phyloP scores from a whole-genome alignment of 805 yeast genomes.

The Candida koratica region DNA sequence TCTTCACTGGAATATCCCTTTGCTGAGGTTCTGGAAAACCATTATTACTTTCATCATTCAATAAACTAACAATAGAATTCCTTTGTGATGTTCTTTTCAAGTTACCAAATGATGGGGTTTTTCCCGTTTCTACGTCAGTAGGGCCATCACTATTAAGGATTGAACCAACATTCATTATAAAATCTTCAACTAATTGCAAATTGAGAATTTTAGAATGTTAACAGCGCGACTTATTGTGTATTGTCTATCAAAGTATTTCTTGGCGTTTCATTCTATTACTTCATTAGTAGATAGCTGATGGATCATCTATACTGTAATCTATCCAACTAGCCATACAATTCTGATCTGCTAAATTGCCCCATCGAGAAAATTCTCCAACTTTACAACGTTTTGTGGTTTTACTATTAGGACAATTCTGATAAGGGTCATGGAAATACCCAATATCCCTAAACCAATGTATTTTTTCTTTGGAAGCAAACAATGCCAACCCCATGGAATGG shows the following conservation, averaged over 20 bases:
- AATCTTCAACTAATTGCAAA: no score
- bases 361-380: conserved; percentile 52
- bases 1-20: neutral
- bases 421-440: conserved; percentile 75
- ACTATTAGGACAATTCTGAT: conserved; percentile 67
- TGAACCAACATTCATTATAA: conserved; percentile 37
- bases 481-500: conserved; percentile 67
- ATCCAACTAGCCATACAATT: conserved; percentile 78
- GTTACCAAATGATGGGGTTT: conserved; percentile 2
- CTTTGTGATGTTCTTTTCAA: conserved; percentile 8
- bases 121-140: conserved; percentile 4
- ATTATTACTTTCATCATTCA: conserved; percentile 9
- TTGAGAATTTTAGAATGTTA: no score
- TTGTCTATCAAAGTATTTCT: no score
- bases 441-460: conserved; percentile 88
- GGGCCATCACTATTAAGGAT: conserved; percentile 31
- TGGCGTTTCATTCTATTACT: no score
- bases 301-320: conserved; percentile 29
- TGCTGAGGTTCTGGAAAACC: conserved; percentile 2
- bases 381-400: conserved; percentile 43
- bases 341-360: conserved; percentile 53
- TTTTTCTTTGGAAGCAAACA: conserved; percentile 63
- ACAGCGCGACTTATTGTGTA: no score
- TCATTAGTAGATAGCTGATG: conserved; percentile 6
- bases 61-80: conserved; percentile 10